Conservation (phyloP, 371 early-diverging fungal genomes). For the Catenaria anguillulae region DNA sequence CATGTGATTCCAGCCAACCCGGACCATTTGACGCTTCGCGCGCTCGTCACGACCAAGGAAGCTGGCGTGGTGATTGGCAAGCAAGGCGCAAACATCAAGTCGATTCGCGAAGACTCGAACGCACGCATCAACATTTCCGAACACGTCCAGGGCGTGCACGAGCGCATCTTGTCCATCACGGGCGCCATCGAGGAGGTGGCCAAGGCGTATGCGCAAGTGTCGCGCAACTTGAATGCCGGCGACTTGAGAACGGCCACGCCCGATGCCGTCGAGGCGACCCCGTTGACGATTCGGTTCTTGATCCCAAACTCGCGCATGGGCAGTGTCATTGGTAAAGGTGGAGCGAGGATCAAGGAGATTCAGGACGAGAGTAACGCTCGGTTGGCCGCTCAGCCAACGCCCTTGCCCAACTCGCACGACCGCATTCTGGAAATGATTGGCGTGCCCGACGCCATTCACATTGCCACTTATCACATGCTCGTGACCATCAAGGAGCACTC, state of each 20-base stretch:
- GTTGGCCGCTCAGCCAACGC: constrained; percentile 20
- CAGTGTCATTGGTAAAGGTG: constrained; percentile 27
- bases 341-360: constrained; percentile 27
- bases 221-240: constrained; percentile 46
- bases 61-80: constrained; percentile 90
- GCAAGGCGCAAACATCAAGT: constrained; percentile 67
- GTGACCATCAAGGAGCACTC: background rate
- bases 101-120: constrained; percentile 60
- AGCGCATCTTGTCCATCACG: constrained; percentile 67
- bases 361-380: constrained; percentile 24
- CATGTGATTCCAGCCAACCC: background rate
- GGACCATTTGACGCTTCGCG: constrained; percentile 34
- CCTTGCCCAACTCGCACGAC: constrained; percentile 27
- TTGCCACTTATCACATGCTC: constrained; percentile 53
- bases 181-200: constrained; percentile 60
- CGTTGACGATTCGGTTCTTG: constrained; percentile 48
- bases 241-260: constrained; percentile 14
- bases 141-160: constrained; percentile 62
- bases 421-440: constrained; percentile 22
- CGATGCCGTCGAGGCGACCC: constrained; percentile 21
- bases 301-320: constrained; percentile 57
- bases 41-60: constrained; percentile 70
- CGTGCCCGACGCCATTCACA: constrained; percentile 41
- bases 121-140: constrained; percentile 77
- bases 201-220: constrained; percentile 57